Conservation (phyloP, 371 early-diverging fungal genomes). For the Rhizopus sp. region DNA sequence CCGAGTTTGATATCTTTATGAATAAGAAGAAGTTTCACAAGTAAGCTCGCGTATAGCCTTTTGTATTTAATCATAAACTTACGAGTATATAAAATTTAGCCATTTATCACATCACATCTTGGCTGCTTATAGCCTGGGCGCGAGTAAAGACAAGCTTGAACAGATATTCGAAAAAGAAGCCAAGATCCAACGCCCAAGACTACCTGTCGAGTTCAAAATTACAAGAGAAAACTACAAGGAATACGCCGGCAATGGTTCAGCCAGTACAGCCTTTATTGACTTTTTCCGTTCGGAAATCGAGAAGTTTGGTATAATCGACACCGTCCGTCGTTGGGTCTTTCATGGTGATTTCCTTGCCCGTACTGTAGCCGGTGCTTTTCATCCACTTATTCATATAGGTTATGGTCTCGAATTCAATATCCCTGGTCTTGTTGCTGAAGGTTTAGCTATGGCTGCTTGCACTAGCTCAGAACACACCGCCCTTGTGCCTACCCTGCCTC, state of each 20-base stretch:
- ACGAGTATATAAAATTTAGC: slow-evolving; percentile 12
- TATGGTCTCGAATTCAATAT: slow-evolving; percentile 67
- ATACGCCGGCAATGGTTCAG: slow-evolving; percentile 38
- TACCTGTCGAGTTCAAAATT: slow-evolving; percentile 27
- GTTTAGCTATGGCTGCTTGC: slow-evolving; percentile 55
- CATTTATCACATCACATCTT: slow-evolving; percentile 58
- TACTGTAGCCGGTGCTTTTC: slow-evolving; percentile 52
- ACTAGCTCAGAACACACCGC: slow-evolving; percentile 26
- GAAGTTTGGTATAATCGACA: slow-evolving; percentile 40
- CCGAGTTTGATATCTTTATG: too few species aligned
- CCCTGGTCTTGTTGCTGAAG: slow-evolving; percentile 57
- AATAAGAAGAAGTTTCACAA: too few species aligned
- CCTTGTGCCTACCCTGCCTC: slow-evolving; percentile 19
- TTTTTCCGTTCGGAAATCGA: slow-evolving; percentile 54
- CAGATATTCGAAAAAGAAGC: slow-evolving; percentile 54
- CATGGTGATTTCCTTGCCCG: slow-evolving; percentile 44
- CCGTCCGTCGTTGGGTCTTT: slow-evolving; percentile 50
- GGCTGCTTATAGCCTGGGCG: slow-evolving; percentile 60
- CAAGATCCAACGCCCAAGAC: slow-evolving; percentile 33
- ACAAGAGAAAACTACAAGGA: slow-evolving; percentile 43
- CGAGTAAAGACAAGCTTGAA: slow-evolving; percentile 45
- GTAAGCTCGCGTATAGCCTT: too few species aligned
- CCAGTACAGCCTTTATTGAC: slow-evolving; percentile 45
- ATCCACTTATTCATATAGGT: slow-evolving; percentile 69
- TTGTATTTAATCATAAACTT: too few species aligned